Conservation (phyloP, 371 early-diverging fungal species). For the Mucor lusitanicus region DNA sequence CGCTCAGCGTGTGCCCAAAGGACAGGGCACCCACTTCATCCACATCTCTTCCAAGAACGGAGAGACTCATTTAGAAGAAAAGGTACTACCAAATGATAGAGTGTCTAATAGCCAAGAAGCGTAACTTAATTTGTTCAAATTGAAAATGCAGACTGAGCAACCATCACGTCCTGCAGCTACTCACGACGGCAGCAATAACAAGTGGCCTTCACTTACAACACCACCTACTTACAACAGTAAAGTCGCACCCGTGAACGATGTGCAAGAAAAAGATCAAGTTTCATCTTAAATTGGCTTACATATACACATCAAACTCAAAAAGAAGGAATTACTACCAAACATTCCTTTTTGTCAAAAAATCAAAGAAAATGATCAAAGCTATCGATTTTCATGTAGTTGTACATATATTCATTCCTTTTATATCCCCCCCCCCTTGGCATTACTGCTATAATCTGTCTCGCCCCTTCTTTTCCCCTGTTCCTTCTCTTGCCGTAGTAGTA, state of each 20-base stretch:
- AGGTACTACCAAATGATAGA: slow-evolving; percentile 22
- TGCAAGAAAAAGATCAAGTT: slow-evolving; percentile 4
- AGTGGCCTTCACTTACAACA: slow-evolving; percentile 17
- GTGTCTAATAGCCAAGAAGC: too few species aligned
- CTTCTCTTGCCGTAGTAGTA: too few species aligned
- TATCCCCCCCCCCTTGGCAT: not conserved
- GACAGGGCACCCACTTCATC: slow-evolving; percentile 51
- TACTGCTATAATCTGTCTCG: not conserved
- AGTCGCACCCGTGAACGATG: slow-evolving; percentile 13
- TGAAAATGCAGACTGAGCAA: slow-evolving; percentile 17
- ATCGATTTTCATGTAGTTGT: slow-evolving; percentile 2
- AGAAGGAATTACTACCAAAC: not conserved
- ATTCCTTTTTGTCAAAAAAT: slow-evolving; percentile 4
- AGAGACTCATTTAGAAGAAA: slow-evolving; percentile 41
- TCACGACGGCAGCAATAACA: slow-evolving; percentile 2
- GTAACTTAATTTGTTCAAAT: not conserved
- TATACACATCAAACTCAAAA: slow-evolving; percentile 6
- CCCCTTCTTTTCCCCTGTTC: not conserved
- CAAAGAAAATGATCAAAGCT: not conserved
- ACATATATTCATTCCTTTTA: slow-evolving; percentile 6
- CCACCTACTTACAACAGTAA: slow-evolving; percentile 18
- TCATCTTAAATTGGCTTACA: slow-evolving; percentile 4
- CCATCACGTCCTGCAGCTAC: slow-evolving; percentile 7
- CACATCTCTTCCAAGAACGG: slow-evolving; percentile 35
- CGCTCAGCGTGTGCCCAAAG: slow-evolving; percentile 46